Evolutionary conservation across 441 rosid species (phyloP), one percentile per base, ranked within the genome.

Genomic region (Biscutella laevigata): DNA sequence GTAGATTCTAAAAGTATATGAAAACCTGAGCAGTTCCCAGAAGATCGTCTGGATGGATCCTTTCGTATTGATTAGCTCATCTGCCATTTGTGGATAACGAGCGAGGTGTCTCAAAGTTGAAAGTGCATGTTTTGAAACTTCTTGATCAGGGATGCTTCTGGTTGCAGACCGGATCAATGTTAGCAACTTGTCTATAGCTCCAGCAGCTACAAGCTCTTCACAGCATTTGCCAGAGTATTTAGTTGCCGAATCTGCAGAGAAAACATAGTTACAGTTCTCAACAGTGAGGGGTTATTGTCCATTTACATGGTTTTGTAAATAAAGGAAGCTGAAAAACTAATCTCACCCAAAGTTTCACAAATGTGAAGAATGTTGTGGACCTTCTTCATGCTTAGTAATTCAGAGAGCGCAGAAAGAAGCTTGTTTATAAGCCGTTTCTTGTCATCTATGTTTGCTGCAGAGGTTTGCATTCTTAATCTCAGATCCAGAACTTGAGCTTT

Each of bases 101-200:
- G 84, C 73, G 11, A 88, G 84, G 72, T 88, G 87, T 53, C 81
- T 70, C 46, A 91, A 78, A 7, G 91, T 83, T 6, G 91, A 86
- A 6, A 91, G 79, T 0, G 95, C 83, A 47, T 83, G 89, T 76
- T 75, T 91, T 57, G 83, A 67, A 51, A 88, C 81, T 73, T 83
- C 78, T 61, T 83, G 98, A 63, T 91, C 95, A 39, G 96, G 98
- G 38, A 91, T 77, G 73, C 98, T 91, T 69, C 86, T 78, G 47
- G 78, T 88, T 71, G 82, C 79, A 7, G 89, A 76, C 22, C 79
- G 72, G 28, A 91, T 85, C 48, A 74, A 71, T 58, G 79, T 74
- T 58, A 91, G 71, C 43, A 88, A 63, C 39, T 71, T 79, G 37
- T 69, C 67, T 52, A 85, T 73, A 42, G 98, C 95, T 37, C 96